phyloP scores from a whole-genome alignment of 495 filamentous ascomycete species.

The Articulospora tetracladia region DNA sequence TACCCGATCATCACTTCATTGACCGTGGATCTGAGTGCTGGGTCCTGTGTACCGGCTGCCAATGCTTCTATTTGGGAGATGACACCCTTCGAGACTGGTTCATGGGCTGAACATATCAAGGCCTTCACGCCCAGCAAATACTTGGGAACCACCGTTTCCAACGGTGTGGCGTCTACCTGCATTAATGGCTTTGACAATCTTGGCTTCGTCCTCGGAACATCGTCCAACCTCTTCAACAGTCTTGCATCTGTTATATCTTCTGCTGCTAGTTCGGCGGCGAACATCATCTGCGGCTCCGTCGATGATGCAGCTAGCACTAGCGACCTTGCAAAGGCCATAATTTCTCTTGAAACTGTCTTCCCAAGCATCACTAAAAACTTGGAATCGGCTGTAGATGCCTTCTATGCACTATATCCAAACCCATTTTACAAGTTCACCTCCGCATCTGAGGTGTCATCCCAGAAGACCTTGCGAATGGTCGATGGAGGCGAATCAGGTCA shows the following conservation, averaged over 20 bases:
- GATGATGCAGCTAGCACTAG: background rate
- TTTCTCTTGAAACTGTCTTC: background rate
- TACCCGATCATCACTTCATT: conserved; percentile 6
- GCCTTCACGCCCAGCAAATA: conserved; percentile 10
- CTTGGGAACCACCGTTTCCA: conserved; percentile 6
- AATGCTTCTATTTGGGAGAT: conserved; percentile 4
- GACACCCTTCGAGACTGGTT: conserved; percentile 15
- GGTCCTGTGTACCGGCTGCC: background rate
- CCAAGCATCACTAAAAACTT: background rate
- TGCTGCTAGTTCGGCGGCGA: background rate
- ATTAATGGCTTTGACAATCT: conserved; percentile 6
- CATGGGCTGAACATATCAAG: conserved; percentile 1
- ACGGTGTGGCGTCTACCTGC: conserved; percentile 8
- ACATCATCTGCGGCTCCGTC: background rate
- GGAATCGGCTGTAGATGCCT: background rate
- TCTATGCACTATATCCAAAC: conserved; percentile 7
- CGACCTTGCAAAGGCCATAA: background rate
- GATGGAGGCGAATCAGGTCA: conserved; percentile 12
- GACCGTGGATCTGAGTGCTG: background rate
- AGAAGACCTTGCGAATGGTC: conserved; percentile 1
- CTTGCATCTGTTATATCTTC: background rate
- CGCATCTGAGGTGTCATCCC: background rate
- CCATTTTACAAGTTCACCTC: conserved; percentile 9
- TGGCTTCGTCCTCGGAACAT: background rate
- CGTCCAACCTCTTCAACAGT: background rate